These are phyloP conservation scores for Trebouxia sp. DNA, from an alignment of 139 green algal species.

Conservation along the genomic window DNA sequence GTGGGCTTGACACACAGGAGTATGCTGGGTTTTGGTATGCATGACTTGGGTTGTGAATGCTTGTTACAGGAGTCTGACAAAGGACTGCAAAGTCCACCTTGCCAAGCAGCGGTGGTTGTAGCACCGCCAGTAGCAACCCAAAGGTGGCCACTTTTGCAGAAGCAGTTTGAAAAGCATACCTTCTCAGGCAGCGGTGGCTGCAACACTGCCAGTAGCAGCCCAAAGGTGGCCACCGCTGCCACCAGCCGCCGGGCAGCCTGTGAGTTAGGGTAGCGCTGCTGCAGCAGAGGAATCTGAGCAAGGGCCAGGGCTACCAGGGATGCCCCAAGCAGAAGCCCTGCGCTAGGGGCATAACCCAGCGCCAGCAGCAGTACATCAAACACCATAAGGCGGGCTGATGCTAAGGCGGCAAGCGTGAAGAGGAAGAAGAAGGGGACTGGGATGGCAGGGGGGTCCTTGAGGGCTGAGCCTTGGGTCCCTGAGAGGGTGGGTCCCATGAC, in stretches of 20 bases:
- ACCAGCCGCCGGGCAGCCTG: constrained; percentile 37
- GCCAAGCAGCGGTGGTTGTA: constrained; percentile 82
- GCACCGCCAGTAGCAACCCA: constrained; percentile 59
- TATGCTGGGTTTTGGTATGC: too few relatives aligned
- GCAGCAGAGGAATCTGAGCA: constrained; percentile 71
- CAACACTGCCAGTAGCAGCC: constrained; percentile 62
- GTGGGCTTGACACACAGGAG: too few relatives aligned
- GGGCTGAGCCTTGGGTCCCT: neutral
- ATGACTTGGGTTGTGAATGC: too few relatives aligned
- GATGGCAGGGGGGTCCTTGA: neutral
- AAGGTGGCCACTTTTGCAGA: constrained; percentile 37
- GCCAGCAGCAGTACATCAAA: constrained; percentile 80
- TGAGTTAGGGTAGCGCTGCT: constrained; percentile 17
- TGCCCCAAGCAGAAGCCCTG: constrained; percentile 79
- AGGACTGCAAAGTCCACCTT: too few relatives aligned
- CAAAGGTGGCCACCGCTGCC: constrained; percentile 41
- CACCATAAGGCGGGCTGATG: constrained; percentile 77
- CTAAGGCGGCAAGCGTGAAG: constrained; percentile 44
- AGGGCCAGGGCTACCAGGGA: constrained; percentile 63
- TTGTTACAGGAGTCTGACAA: too few relatives aligned
- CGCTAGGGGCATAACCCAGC: constrained; percentile 65
- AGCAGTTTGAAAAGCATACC: too few relatives aligned
- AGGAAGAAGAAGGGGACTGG: neutral
- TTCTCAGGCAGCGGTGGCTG: constrained; percentile 81
- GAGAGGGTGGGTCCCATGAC: neutral